These are phyloP conservation scores for Paralagenidium karlingii DNA, from an alignment of 352 stramenopile genomes.

Conservation along the genomic window DNA sequence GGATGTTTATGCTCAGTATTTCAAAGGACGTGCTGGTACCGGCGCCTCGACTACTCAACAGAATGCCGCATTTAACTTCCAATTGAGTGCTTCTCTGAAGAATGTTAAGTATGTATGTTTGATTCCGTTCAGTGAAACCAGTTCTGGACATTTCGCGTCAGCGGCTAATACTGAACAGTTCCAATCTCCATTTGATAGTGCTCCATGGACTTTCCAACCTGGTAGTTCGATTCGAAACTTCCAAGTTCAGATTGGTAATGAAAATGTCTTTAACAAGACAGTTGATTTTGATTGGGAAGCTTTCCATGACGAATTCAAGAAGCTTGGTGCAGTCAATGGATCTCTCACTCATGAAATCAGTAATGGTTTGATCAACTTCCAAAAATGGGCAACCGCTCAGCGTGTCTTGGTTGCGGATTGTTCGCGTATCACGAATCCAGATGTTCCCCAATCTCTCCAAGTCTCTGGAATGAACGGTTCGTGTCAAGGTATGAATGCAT, in stretches of 20 bases:
- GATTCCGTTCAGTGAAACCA: constrained; percentile 8
- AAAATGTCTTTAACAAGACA: constrained; percentile 13
- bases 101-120: constrained; percentile 11
- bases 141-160: constrained; percentile 1
- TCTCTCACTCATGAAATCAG: constrained; percentile 7
- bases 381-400: constrained; percentile 6
- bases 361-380: constrained; percentile 11
- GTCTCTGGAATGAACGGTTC: constrained; percentile 6
- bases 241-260: constrained; percentile 12
- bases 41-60: constrained; percentile 5
- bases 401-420: constrained; percentile 9
- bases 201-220: constrained; percentile 11
- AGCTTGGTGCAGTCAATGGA: constrained; percentile 11
- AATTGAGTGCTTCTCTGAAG: constrained; percentile 6
- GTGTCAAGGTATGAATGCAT: constrained; percentile 7
- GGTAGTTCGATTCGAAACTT: constrained; percentile 6
- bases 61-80: constrained; percentile 8
- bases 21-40: constrained; percentile 7
- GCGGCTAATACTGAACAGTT: constrained; percentile 7
- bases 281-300: constrained; percentile 10
- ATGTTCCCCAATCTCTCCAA: constrained; percentile 10
- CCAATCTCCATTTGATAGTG: constrained; percentile 8
- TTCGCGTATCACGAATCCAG: constrained; percentile 2
- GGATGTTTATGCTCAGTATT: constrained; percentile 10
- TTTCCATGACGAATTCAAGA: constrained; percentile 8